Conservation (phyloP, 305 asterid genomes). For the Rubia peregrina region DNA sequence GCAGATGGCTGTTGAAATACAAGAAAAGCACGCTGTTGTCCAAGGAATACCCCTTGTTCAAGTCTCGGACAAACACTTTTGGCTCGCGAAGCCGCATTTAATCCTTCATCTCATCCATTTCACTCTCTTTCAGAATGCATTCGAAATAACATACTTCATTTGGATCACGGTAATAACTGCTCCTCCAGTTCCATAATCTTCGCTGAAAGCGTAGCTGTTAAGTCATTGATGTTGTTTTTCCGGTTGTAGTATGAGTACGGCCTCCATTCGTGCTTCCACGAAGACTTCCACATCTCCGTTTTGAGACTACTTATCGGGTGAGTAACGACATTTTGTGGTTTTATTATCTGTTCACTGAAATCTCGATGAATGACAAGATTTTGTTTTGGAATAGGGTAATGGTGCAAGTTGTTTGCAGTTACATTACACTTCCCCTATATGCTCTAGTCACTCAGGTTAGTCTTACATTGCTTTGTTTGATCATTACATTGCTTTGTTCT, state of each 20-base stretch:
- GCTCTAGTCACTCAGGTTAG: conserved; percentile 83
- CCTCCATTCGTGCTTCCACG: conserved; percentile 70
- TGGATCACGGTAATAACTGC: conserved; percentile 69
- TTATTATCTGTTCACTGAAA: too few relatives aligned
- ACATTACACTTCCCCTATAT: conserved; percentile 73
- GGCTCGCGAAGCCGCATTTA: conserved; percentile 49
- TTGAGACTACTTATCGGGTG: conserved; percentile 69
- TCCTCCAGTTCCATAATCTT: background rate
- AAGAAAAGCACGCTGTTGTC: conserved; percentile 60
- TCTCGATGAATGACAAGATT: background rate
- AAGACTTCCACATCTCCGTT: conserved; percentile 42
- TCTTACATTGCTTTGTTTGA: background rate
- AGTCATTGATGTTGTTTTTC: background rate
- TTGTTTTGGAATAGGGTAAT: conserved; percentile 35
- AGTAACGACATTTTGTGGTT: conserved; percentile 6
- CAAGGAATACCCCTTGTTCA: conserved; percentile 71
- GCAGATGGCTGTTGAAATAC: conserved; percentile 67
- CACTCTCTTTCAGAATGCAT: conserved; percentile 74
- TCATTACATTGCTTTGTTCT: background rate
- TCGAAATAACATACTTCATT: conserved; percentile 84
- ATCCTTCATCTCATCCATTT: conserved; percentile 55
- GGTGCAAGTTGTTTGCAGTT: conserved; percentile 61
- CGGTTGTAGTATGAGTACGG: conserved; percentile 81
- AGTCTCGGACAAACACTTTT: conserved; percentile 59
- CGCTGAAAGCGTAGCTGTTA: background rate